Evolutionary conservation across 2,329 filamentous ascomycete genomes (phyloP).

Genomic region (Acarospora socialis): DNA sequence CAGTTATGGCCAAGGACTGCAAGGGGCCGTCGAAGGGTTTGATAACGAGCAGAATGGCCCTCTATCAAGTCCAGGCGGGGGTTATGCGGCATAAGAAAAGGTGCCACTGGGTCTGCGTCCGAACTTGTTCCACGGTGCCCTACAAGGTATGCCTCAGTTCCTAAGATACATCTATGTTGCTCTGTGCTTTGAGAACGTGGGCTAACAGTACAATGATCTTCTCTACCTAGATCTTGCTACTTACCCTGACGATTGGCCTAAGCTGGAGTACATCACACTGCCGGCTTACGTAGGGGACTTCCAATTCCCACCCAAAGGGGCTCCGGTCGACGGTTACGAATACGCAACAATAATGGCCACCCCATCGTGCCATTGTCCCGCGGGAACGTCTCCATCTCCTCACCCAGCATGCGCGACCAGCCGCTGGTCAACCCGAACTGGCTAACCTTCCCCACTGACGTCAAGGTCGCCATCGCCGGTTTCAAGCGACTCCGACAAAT

Average conservation of each 20-base stretch:
- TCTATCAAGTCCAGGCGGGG: too few species aligned
- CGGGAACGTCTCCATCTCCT: slow-evolving; percentile 31
- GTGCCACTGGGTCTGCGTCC: too few species aligned
- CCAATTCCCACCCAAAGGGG: too few species aligned
- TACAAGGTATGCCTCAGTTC: too few species aligned
- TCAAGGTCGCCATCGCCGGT: slow-evolving; percentile 29
- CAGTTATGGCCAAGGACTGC: too few species aligned
- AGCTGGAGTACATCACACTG: slow-evolving; percentile 20
- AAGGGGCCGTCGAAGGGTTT: too few species aligned
- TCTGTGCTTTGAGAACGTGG: too few species aligned
- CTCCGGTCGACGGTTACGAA: slow-evolving; percentile 21
- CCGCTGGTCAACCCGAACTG: slow-evolving; percentile 36
- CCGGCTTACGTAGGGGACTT: slow-evolving; percentile 4
- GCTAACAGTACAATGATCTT: too few species aligned
- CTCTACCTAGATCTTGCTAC: slow-evolving; percentile 15
- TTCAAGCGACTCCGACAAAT: slow-evolving; percentile 30
- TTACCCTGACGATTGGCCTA: slow-evolving; percentile 26
- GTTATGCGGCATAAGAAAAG: too few species aligned
- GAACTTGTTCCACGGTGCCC: slow-evolving; percentile 12
- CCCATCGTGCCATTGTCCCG: slow-evolving; percentile 27
- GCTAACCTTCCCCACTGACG: slow-evolving; percentile 29
- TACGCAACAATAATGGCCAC: slow-evolving; percentile 22
- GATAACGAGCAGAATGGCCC: too few species aligned
- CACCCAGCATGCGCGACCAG: slow-evolving; percentile 20
- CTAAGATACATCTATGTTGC: too few species aligned